These are phyloP conservation scores for Penicillium freii DNA, from an alignment of 2,329 filamentous ascomycete genomes.

Conservation along the genomic window DNA sequence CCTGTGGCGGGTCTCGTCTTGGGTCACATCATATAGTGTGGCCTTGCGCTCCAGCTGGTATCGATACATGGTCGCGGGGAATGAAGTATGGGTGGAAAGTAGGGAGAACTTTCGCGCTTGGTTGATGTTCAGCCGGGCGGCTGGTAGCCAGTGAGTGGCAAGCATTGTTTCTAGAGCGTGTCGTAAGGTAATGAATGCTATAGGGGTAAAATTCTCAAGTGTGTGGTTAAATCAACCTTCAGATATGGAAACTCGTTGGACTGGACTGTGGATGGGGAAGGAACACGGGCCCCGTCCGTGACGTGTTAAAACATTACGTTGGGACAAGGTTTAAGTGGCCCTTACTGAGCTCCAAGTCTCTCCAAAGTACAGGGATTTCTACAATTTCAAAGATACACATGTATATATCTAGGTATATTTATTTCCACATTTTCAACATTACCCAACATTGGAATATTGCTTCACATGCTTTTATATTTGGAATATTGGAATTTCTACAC, in stretches of 20 bases:
- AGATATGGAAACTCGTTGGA: background rate
- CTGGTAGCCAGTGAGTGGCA: slow-evolving; percentile 1
- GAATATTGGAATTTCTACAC: too few relatives aligned
- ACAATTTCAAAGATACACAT: too few relatives aligned
- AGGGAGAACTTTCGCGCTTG: slow-evolving; percentile 5
- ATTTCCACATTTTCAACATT: too few relatives aligned
- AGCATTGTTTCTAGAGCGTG: background rate
- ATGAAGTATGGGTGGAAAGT: slow-evolving; percentile 5
- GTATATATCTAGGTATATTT: too few relatives aligned
- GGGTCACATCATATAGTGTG: slow-evolving; percentile 4
- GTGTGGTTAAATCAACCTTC: background rate
- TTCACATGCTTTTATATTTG: too few relatives aligned
- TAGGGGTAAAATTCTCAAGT: background rate
- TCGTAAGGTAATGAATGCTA: background rate
- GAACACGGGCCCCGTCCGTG: background rate
- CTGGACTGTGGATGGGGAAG: background rate
- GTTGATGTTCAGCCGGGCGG: slow-evolving; percentile 3
- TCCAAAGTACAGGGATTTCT: too few relatives aligned
- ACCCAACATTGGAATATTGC: too few relatives aligned
- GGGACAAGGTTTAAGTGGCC: background rate
- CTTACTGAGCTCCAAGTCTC: background rate
- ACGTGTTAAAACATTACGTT: background rate
- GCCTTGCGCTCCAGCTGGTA: slow-evolving; percentile 6
- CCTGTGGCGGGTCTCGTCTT: slow-evolving; percentile 8
- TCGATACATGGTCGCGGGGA: slow-evolving; percentile 10